A percentile compares a stretch with the other conserved stretches of the same genome.
These are phyloP conservation scores for Colletotrichum aenigma DNA, from an alignment of 2,329 filamentous ascomycete genomes.

Conservation along the genomic window DNA sequence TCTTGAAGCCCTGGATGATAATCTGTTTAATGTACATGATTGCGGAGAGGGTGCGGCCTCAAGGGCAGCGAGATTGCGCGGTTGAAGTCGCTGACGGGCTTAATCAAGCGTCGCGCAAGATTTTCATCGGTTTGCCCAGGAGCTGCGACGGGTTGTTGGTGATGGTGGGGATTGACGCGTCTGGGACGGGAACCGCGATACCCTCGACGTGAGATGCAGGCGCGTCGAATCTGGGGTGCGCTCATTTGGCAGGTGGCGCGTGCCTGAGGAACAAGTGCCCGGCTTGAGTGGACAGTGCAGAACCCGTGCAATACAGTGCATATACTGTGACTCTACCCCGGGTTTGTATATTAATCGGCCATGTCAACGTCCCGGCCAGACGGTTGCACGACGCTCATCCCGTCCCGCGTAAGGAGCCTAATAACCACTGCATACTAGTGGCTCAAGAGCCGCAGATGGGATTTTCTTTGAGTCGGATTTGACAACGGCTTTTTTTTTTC, in stretches of 20 bases:
- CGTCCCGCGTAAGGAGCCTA: background rate
- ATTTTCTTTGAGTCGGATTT: background rate
- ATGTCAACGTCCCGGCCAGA: background rate
- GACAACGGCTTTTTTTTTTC: background rate
- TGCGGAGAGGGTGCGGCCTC: slow-evolving; percentile 17
- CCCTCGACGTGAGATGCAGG: background rate
- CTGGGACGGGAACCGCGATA: slow-evolving; percentile 7
- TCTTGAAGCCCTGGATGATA: slow-evolving; percentile 99
- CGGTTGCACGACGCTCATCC: background rate
- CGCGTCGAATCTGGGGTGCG: slow-evolving; percentile 10
- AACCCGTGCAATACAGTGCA: rapidly evolving
- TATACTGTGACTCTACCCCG: background rate
- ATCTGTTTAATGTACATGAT: slow-evolving; percentile 99
- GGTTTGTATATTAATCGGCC: background rate
- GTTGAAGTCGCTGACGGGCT: slow-evolving; percentile 7
- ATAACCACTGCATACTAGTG: background rate
- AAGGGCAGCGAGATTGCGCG: slow-evolving; percentile 15
- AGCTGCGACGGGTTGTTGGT: slow-evolving; percentile 1
- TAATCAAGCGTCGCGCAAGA: slow-evolving; percentile 1
- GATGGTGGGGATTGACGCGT: slow-evolving; percentile 22
- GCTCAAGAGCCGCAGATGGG: background rate
- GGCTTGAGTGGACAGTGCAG: background rate
- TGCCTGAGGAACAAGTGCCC: slow-evolving; percentile 13
- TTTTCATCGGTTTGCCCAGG: slow-evolving; percentile 13
- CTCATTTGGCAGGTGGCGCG: background rate